Base-by-base conservation (phyloP, 129 eudicot species). In the Tanacetum coccineum region DNA sequence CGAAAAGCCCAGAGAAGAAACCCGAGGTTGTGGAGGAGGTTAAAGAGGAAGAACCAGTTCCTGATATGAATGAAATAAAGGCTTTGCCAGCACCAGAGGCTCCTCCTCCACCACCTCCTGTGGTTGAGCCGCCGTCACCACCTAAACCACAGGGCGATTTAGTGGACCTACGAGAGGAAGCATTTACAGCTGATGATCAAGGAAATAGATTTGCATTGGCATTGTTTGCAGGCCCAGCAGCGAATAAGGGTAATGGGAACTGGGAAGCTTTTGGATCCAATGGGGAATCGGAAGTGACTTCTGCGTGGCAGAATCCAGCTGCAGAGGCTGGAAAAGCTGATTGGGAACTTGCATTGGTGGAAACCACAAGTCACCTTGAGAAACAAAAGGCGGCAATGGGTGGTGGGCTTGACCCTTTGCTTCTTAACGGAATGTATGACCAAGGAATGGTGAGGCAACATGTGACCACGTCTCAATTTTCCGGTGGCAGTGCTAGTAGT, bases 241-340 rank as follows among this genome's bases (percentile, higher is more conserved):
- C 83, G 8, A 87, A 70, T 48, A 75, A 70, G 44, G 72, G 54
- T 10, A 85, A 78, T 21, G 91, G 88, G 14, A 82, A 83, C 9
- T 89, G 90, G 96, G 91, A 86, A 56, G 80, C 90, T 3, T 90
- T 90, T 51, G 77, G 77, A 50, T 64, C 89, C 18, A 75, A 76
- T 22, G 87, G 92, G 4, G 83, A 76, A 45, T 56, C 82, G 2
- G 91, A 82, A 50, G 91, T 90, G 28, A 84, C 88, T 4, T 86
- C 97, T 3, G 97, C 97, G 8, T 90, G 97, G 97, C 88, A 90
- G 76, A 86, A 73, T 72, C 97, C 95, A 11, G 97, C 97, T 17
- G 97, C 88, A 0, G 95, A 90, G 26, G 59, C 72, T 14, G 95
- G 95, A 20, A 87, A 90, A 62, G 97, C 97, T 0, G 97, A 90